Base-by-base conservation (phyloP, 2,329 filamentous ascomycete species). In the Decorospora gaudefroyi region DNA sequence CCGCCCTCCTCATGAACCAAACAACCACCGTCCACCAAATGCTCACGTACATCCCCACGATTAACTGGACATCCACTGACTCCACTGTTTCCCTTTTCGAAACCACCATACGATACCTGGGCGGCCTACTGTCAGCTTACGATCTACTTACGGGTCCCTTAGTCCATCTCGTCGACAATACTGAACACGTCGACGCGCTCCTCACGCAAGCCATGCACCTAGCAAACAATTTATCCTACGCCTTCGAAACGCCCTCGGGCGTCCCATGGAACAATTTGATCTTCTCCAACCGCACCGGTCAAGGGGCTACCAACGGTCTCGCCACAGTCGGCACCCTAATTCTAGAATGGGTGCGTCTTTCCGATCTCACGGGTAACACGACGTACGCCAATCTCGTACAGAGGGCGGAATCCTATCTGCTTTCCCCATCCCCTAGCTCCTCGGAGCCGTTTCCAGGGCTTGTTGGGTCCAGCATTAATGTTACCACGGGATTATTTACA, bases 41-140 rank as follows among this genome's bases (percentile, higher is more conserved):
- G 51, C 70, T 95, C 13, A 75, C 85, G 4, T 85, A 84, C 63
- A 80, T 95, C 31, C 78, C 82, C 0, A 80, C 72, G 0, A 85
- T 95, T 60, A 76, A 95, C 68, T 95, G 88, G 62, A 78, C 78
- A 28, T 73, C 76, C 8, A 87, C 85, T 2, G 8, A 47, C 0
- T 51, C 50, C 1, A 70, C 76, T 7, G 83, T 95, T 34, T 92
- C 86, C 25, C 71, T 96, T 6, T 96, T 96, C 61, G 90, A 96
- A 71, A 95, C 89, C 0, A 96, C 88, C 0, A 95, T 96, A 62
- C 84, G 90, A 18, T 95, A 95, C 61, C 73, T 96, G 1, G 90
- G 82, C 7, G 90, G 90, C 11, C 77, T 96, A 59, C 65, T 96
- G 6, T 87, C 90, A 2, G 88, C 77, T 3, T 86, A 88, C 57